phyloP scores from a whole-genome alignment of 352 stramenopile genomes.

The Globisporangium radiosum region DNA sequence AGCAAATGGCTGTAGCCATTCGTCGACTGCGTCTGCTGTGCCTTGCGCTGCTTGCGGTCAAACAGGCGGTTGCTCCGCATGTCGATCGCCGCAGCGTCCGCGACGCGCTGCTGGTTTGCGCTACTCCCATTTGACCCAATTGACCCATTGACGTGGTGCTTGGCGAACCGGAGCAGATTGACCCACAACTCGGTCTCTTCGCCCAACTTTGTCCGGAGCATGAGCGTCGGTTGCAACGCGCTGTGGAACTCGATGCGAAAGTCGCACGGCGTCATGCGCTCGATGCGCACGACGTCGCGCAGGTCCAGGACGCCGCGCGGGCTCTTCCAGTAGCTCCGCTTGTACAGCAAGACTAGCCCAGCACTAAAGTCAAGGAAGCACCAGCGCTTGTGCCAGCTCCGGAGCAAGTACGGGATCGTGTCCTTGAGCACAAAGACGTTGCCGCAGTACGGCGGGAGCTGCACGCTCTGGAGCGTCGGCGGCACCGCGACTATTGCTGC shows the following conservation, averaged over 20 bases:
- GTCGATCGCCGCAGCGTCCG: slow-evolving; percentile 14
- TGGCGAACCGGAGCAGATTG: slow-evolving; percentile 63
- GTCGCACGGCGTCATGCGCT: slow-evolving; percentile 65
- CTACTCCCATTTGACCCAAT: too few species aligned
- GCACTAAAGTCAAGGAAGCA: slow-evolving; percentile 76
- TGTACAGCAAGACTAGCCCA: slow-evolving; percentile 72
- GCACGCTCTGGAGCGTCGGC: slow-evolving; percentile 13
- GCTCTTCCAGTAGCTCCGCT: slow-evolving; percentile 81
- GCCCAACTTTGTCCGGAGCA: slow-evolving; percentile 50
- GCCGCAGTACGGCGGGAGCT: slow-evolving; percentile 65
- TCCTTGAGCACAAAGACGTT: slow-evolving; percentile 76
- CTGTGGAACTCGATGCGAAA: slow-evolving; percentile 63
- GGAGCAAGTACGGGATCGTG: slow-evolving; percentile 65
- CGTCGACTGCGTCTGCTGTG: slow-evolving; percentile 11
- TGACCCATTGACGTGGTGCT: slow-evolving; percentile 22
- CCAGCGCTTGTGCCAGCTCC: slow-evolving; percentile 78
- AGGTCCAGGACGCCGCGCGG: slow-evolving; percentile 67
- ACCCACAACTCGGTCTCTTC: slow-evolving; percentile 68
- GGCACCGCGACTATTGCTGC: slow-evolving; percentile 16
- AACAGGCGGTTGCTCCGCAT: slow-evolving; percentile 17
- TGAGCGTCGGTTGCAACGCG: slow-evolving; percentile 32
- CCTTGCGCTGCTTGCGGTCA: slow-evolving; percentile 29
- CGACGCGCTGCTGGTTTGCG: slow-evolving; percentile 8
- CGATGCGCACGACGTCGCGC: slow-evolving; percentile 45
- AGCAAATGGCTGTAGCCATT: background rate